phyloP scores from a whole-genome alignment of 2,329 filamentous ascomycete genomes.

The Coniochaeta sp. region DNA sequence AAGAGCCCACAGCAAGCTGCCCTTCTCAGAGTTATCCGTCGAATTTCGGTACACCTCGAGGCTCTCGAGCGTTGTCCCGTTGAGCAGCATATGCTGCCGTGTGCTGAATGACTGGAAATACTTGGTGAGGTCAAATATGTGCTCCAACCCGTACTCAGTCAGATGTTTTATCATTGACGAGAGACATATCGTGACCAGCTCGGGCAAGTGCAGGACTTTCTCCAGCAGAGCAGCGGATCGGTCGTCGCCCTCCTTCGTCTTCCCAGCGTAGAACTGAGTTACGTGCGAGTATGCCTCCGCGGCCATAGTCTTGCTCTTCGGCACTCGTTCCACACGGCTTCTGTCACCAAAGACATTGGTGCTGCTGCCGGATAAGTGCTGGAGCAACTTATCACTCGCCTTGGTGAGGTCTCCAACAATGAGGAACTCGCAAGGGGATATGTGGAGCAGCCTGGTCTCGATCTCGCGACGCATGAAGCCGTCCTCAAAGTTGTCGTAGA shows the following conservation, averaged over 20 bases:
- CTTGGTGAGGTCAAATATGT: conserved; percentile 92
- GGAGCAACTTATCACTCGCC: conserved; percentile 84
- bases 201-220: conserved; percentile 77
- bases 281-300: conserved; percentile 84
- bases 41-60: conserved; percentile 94
- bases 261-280: conserved; percentile 85
- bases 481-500: conserved; percentile 94
- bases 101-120: conserved; percentile 96
- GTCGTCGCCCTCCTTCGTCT: conserved; percentile 59
- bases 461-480: conserved; percentile 97
- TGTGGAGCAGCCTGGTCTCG: conserved; percentile 89
- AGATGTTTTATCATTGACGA: conserved; percentile 95
- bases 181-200: conserved; percentile 82
- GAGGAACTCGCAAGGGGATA: conserved; percentile 90
- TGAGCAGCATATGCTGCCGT: conserved; percentile 89
- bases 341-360: conserved; percentile 90
- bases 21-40: conserved; percentile 77
- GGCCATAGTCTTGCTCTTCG: conserved; percentile 72
- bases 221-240: conserved; percentile 64
- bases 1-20: conserved; percentile 91
- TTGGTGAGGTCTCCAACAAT: conserved; percentile 87
- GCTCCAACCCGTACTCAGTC: conserved; percentile 84
- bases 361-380: conserved; percentile 81
- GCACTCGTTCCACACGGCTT: conserved; percentile 74
- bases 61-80: conserved; percentile 88